A percentile compares a stretch with the other conserved stretches of the same genome.
These are phyloP conservation scores for Santalum album DNA, from an alignment of 164 flowering plant species.

Conservation along the genomic window DNA sequence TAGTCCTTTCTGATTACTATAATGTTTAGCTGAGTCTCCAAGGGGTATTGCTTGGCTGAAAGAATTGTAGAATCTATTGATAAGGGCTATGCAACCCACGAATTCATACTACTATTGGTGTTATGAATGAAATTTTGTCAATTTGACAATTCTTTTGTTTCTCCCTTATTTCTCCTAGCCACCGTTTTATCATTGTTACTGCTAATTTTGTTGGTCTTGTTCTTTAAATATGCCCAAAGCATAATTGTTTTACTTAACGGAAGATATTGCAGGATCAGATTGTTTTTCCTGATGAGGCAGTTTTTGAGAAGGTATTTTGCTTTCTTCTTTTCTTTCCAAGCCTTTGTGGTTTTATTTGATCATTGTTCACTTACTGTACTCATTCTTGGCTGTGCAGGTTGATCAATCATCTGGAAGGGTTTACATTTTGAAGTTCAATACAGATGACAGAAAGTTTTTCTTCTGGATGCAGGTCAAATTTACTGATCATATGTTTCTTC, in stretches of 20 bases:
- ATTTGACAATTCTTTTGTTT: too few species aligned
- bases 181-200: too few species aligned
- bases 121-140: too few species aligned
- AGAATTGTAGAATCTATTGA: too few species aligned
- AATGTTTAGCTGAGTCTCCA: too few species aligned
- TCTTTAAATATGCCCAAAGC: too few species aligned
- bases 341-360: neutral
- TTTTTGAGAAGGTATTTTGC: constrained; percentile 79
- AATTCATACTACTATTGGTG: too few species aligned
- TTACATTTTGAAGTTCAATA: constrained; percentile 76
- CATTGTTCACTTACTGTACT: neutral
- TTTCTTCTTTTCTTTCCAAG: neutral
- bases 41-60: too few species aligned
- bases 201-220: too few species aligned
- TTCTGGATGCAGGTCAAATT: constrained; percentile 91
- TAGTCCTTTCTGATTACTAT: too few species aligned
- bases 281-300: constrained; percentile 87
- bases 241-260: constrained; percentile 35
- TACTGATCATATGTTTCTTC: constrained; percentile 1
- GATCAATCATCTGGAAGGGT: constrained; percentile 85
- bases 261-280: constrained; percentile 69
- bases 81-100: too few species aligned
- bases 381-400: constrained; percentile 37
- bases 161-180: too few species aligned
- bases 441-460: constrained; percentile 81